Conservation (phyloP, 352 stramenopile genomes). For the Globisporangium spinosum region DNA sequence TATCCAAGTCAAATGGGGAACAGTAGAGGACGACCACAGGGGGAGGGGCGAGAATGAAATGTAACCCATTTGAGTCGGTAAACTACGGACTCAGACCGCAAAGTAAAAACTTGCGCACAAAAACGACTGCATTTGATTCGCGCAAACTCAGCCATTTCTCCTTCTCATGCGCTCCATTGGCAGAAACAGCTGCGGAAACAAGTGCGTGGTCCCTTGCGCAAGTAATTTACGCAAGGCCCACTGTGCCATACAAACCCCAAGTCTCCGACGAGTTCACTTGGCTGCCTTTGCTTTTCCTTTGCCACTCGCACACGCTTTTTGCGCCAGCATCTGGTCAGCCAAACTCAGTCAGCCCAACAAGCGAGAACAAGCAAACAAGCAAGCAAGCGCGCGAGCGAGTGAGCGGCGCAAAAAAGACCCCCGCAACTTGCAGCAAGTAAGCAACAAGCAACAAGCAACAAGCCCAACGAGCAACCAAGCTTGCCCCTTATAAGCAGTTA, state of each 20-base stretch:
- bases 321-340: conserved; percentile 8
- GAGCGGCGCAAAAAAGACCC: conserved; percentile 5
- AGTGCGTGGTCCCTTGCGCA: neutral
- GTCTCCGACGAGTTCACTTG: neutral
- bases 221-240: neutral
- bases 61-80: neutral
- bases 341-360: conserved; percentile 7
- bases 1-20: conserved; percentile 2
- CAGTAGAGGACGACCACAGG: conserved; percentile 2
- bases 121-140: no score
- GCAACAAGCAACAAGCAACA: conserved; percentile 4
- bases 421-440: conserved; percentile 3
- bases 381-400: neutral
- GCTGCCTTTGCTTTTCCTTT: conserved; percentile 2
- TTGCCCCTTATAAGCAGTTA: conserved; percentile 4
- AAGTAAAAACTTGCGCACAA: neutral
- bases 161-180: no score
- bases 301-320: neutral
- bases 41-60: neutral
- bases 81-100: neutral
- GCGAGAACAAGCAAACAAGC: conserved; percentile 7
- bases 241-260: neutral
- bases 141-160: no score
- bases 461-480: neutral
- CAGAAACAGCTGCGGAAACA: no score